Conservation (phyloP, 176 grass and related monocot genomes). For the Paspalum notatum region DNA sequence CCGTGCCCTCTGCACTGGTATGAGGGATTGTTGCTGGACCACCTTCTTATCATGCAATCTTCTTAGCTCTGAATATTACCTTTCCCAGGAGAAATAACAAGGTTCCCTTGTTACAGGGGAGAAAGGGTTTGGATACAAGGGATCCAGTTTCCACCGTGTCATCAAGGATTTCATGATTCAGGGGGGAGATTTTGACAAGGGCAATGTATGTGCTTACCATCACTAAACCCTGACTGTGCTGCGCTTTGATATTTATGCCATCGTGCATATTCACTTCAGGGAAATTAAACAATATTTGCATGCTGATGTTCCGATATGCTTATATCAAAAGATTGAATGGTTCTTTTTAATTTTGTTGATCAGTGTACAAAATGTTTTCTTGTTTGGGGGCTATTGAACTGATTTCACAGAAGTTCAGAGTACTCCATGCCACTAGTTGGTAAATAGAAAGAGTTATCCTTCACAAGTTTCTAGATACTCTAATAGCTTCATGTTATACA, state of each 20-base stretch:
- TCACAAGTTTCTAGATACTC: neutral
- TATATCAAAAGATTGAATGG: neutral
- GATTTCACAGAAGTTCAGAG: slow-evolving; percentile 18
- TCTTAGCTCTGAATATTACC: neutral
- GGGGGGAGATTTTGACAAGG: slow-evolving; percentile 97
- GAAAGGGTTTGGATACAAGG: slow-evolving; percentile 94
- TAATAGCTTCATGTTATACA: neutral
- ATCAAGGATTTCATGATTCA: slow-evolving; percentile 99
- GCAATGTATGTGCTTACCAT: slow-evolving; percentile 64
- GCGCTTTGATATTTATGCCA: neutral
- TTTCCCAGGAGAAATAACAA: slow-evolving; percentile 11
- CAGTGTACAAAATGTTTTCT: neutral
- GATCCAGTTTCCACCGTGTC: slow-evolving; percentile 83
- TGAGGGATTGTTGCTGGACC: neutral
- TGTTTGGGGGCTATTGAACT: neutral
- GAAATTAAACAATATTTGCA: neutral
- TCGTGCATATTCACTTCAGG: neutral
- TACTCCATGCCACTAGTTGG: slow-evolving; percentile 11
- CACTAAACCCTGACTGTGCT: neutral
- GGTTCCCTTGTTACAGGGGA: slow-evolving; percentile 55
- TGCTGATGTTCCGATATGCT: slow-evolving; percentile 18
- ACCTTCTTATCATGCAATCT: neutral
- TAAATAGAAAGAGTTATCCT: neutral
- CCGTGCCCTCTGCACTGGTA: slow-evolving; percentile 89
- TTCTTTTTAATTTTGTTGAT: neutral